Conservation (phyloP, 2,329 filamentous ascomycete genomes). For the Aspergillus glaucus region DNA sequence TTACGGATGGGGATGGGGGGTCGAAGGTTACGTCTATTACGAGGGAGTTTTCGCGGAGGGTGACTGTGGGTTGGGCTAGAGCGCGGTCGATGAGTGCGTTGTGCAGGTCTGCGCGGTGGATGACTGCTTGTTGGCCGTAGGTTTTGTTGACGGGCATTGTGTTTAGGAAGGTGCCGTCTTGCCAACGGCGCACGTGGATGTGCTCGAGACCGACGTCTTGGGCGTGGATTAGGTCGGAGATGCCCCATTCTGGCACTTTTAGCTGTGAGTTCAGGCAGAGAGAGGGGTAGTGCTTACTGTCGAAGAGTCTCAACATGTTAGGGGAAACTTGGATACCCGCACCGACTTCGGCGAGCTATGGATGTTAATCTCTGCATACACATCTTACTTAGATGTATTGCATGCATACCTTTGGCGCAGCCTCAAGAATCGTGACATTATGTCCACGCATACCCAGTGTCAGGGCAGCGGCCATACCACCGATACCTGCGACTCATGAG, state of each 20-base stretch:
- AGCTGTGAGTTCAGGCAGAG: neutral
- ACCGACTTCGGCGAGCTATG: conserved; percentile 50
- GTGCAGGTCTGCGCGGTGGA: conserved; percentile 33
- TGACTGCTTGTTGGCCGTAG: conserved; percentile 28
- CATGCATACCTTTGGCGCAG: conserved; percentile 26
- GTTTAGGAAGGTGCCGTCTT: conserved; percentile 25
- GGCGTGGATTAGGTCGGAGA: conserved; percentile 27
- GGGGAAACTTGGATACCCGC: conserved; percentile 78
- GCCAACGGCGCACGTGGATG: conserved; percentile 31
- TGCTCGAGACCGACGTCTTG: conserved; percentile 29
- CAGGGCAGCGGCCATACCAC: conserved; percentile 30
- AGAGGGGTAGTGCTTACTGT: conserved; percentile 37
- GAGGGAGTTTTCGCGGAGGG: conserved; percentile 22
- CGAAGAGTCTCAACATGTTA: conserved; percentile 70
- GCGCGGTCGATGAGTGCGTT: conserved; percentile 26
- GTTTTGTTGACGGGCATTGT: conserved; percentile 31
- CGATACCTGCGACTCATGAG: conserved; percentile 23
- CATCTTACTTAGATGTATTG: neutral
- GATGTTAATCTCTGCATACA: neutral
- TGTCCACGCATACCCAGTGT: conserved; percentile 29
- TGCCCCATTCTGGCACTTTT: conserved; percentile 24
- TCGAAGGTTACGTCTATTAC: conserved; percentile 22
- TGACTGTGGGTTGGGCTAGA: conserved; percentile 22
- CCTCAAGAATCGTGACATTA: conserved; percentile 26
- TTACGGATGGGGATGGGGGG: conserved; percentile 20